Evolutionary conservation across 2,329 filamentous ascomycete species (phyloP), one percentile per base, ranked within the genome.

Genomic region (Dothiorella sarmentorum): DNA sequence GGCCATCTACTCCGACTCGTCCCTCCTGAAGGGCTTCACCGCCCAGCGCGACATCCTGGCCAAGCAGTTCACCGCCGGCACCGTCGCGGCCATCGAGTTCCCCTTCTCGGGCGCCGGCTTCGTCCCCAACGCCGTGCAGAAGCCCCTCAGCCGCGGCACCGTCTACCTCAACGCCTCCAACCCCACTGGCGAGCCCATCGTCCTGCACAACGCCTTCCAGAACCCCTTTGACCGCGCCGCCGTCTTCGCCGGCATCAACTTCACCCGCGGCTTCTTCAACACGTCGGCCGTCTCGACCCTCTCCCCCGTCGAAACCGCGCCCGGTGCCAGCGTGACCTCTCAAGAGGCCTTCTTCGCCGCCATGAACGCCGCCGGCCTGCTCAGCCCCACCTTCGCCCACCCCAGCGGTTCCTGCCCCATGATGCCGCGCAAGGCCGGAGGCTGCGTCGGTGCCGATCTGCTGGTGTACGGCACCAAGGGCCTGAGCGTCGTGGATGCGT

Each of bases 101-200:
- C 64, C 64, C 7, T 61, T 71, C 5, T 80, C 79, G 35, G 80
- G 71, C 26, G 78, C 71, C 4, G 75, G 72, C 3, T 68, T 69
- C 17, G 35, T 53, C 3, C 49, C 49, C 10, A 53, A 53, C 35
- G 49, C 49, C 10, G 10, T 53, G 4, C 49, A 53, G n/a, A 53
- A 53, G 35, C 49, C 49, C 1, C 69, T 69, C 1, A 69, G 65
- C 13, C 62, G 66, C 4, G 62, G 66, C 1, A 67, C 61, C 7
- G 29, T 56, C 10, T 69, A 71, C 37, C 37, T 61, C 7, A 56
- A 63, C 15, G 66, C 72, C 15, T 65, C 66, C 7, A 75, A 75
- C 62, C 76, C 76, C 0, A 29, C 9, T 4, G 49, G 49, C 35
- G 5, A 4, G 10, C 49, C 63, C 13, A 18, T 56, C 20, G 52